phyloP scores from a whole-genome alignment of 2,329 filamentous ascomycete species.

The Ciborinia camelliae region DNA sequence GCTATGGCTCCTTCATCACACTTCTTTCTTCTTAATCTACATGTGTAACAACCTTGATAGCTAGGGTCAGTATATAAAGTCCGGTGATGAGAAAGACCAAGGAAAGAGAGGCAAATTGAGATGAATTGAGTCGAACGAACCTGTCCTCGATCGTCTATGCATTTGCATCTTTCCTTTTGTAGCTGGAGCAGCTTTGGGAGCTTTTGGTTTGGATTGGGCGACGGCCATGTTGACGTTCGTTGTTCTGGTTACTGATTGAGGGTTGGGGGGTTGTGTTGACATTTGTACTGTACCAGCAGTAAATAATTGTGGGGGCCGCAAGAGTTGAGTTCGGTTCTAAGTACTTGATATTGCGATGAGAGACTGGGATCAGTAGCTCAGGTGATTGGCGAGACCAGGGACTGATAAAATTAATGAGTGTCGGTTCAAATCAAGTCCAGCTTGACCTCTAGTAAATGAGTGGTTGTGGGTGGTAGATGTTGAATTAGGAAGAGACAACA shows the following conservation, averaged over 20 bases:
- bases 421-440: constrained; percentile 39
- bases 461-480: constrained; percentile 3
- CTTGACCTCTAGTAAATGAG: constrained; percentile 31
- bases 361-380: constrained; percentile 14
- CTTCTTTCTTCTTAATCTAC: constrained; percentile 65
- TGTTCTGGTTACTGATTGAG: constrained; percentile 41
- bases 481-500: constrained; percentile 14
- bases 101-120: constrained; percentile 43
- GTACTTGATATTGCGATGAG: constrained; percentile 21
- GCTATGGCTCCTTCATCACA: constrained; percentile 62
- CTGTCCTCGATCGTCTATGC: constrained; percentile 91
- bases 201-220: constrained; percentile 58
- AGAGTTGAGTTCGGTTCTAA: constrained; percentile 17
- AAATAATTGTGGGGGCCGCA: constrained; percentile 29
- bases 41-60: constrained; percentile 61
- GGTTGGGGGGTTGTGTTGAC: constrained; percentile 63
- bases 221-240: constrained; percentile 51
- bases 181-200: constrained; percentile 52
- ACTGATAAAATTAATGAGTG: constrained; percentile 40
- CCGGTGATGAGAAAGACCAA: constrained; percentile 38
- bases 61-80: constrained; percentile 48
- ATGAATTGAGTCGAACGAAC: constrained; percentile 53
- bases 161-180: constrained; percentile 75
- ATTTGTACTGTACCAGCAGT: constrained; percentile 46
- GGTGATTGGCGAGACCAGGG: constrained; percentile 37